Base-by-base conservation (phyloP, 148 eudicot species). In the Hydrangea macrophylla region DNA sequence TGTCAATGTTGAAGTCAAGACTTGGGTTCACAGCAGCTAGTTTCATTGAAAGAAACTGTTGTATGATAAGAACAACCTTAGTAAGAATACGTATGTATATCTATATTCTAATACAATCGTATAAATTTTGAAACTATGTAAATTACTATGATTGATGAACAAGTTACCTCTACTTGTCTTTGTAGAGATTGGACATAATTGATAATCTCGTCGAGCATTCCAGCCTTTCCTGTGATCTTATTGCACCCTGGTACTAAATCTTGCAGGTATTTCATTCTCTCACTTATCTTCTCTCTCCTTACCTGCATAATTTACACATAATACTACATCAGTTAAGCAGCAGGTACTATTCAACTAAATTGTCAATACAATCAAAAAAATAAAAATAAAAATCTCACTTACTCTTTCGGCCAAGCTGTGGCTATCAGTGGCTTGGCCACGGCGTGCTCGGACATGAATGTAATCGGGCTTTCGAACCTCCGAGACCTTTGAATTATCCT, bases 391-490 rank as follows among this genome's bases (percentile, higher is more conserved):
- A 44, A 44, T n/a, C 1, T 58, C 39, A 75, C 90, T 64, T 73
- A 90, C 97, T 75, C 98, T 86, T 84, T 94, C 98, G 31, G 98
- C 97, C 77, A 94, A 78, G 83, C 98, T 94, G 71, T 94, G 99
- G 88, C 97, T 94, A 68, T 94, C 99, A 44, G 99, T 94, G 62
- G 99, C 99, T 70, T 94, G 98, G 58, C 98, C 98, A 44, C 97
- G 96, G n/a, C 97, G 90, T 31, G 98, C 98, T 30, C 98, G 82
- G 40, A 94, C 98, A 67, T 94, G 98, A 66, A 94, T 94, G 76
- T 90, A 94, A 74, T 94, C 98, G 3, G 77, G 78, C 65, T 93
- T 90, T 54, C 82, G 79, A 26, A 65, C 81, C 60, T 88, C 94
- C 0, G 88, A 74, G 23, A 77, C 75, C 75, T 87, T 85, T 6